Base-by-base conservation (phyloP, 2,329 filamentous ascomycete genomes). In the Shiraia sp. region DNA sequence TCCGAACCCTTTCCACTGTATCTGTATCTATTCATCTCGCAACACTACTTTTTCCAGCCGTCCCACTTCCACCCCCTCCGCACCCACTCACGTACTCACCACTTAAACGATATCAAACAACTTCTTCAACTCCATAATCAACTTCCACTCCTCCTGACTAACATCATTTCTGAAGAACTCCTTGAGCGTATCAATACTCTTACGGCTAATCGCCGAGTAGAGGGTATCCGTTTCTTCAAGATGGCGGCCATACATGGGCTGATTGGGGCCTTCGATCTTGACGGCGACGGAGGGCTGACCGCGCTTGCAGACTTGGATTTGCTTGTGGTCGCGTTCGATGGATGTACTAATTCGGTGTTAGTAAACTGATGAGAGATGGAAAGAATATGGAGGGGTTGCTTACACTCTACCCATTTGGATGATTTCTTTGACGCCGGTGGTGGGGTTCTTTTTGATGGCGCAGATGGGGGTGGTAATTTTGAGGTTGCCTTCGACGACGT, bases 271-370 rank as follows among this genome's bases (percentile, higher is more conserved):
- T 75, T 99, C 95, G 61, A 99, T 95, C 79, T 99, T 99, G 76
- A 99, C 79, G 14, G 93, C 93, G 8, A 99, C 95, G 1, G 90
- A 95, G n/a, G 95, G 93, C 66, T 95, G 88, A 37, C 92, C 92
- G 75, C 90, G 92, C 74, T 99, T 99, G 77, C 90, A 95, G 43
- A 96, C 79, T 8, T 79, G 81, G 55, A 99, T 86, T 52, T 93
- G 84, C 77, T 99, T 99, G 81, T 99, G 93, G 57, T 99, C 95
- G 67, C 95, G 86, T 72, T 99, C 92, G 65, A 99, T 99, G 2
- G 87, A 91, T 41, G 88, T 88, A n/a, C 91, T 96, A 63, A 43
- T 7, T 9, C 15, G 23, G 19, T 23, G 25, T 59, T 48, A 61
- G 55, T 36, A 23, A 30, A n/a, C 42, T 12, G 32, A 15, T 27